These are phyloP conservation scores for Apiotrichum porosum DNA, from an alignment of 1,284 basidiomycete genomes.

Conservation along the genomic window DNA sequence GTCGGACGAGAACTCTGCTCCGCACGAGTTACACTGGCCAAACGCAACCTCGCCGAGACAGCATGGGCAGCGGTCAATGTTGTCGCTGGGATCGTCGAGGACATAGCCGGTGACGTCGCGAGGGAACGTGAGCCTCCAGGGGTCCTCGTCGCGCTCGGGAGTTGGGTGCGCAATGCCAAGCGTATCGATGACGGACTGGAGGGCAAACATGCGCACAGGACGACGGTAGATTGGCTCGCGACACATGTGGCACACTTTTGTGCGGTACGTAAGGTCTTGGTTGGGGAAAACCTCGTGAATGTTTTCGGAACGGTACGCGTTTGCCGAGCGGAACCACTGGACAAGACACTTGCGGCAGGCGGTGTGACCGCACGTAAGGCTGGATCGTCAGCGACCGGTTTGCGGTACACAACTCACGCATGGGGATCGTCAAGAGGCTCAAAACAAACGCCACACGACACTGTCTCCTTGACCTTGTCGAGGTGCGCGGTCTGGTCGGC, in stretches of 20 bases:
- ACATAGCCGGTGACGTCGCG: constrained; percentile 23
- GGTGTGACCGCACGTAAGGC: constrained; percentile 44
- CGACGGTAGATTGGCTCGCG: constrained; percentile 35
- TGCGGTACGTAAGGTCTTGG: constrained; percentile 31
- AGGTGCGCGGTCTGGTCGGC: constrained; percentile 22
- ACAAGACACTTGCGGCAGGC: constrained; percentile 41
- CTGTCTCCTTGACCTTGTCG: constrained; percentile 31
- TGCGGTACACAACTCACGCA: constrained; percentile 31
- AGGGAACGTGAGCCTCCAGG: constrained; percentile 34
- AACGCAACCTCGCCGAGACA: constrained; percentile 37
- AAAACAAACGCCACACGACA: constrained; percentile 42
- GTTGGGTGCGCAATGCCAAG: constrained; percentile 17
- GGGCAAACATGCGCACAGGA: constrained; percentile 36
- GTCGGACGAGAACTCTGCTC: constrained; percentile 25
- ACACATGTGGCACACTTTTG: constrained; percentile 45
- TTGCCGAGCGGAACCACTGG: constrained; percentile 40
- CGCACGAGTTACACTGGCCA: constrained; percentile 31
- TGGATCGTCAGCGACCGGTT: constrained; percentile 20
- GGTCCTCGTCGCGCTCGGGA: constrained; percentile 16
- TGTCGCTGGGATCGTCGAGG: constrained; percentile 27
- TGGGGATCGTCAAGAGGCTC: constrained; percentile 42
- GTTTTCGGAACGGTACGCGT: constrained; percentile 28
- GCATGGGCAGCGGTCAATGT: constrained; percentile 31
- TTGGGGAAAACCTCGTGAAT: constrained; percentile 16
- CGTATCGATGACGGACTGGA: constrained; percentile 33